Conservation (phyloP, 108 stramenopile genomes). For the Pseudonitzschia delicatissima region DNA sequence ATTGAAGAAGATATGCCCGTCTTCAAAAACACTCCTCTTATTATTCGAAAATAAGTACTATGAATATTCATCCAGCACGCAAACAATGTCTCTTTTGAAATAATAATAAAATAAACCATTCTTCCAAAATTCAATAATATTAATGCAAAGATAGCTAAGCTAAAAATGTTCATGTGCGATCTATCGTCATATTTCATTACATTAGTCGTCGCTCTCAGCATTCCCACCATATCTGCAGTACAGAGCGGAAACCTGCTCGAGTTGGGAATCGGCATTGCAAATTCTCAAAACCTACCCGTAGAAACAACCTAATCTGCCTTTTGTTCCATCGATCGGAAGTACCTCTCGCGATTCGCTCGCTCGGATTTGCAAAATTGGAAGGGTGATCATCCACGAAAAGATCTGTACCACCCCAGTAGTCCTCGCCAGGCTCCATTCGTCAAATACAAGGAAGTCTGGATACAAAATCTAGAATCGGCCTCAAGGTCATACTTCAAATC, state of each 20-base stretch:
- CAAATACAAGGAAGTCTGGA: slow-evolving; percentile 44
- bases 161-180: background rate
- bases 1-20: slow-evolving; percentile 46
- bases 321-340: slow-evolving; percentile 36
- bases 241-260: slow-evolving; percentile 41
- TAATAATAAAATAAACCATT: background rate
- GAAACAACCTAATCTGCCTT: slow-evolving; percentile 45
- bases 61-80: background rate
- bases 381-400: slow-evolving; percentile 44
- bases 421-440: slow-evolving; percentile 36
- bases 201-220: slow-evolving; percentile 8
- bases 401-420: slow-evolving; percentile 36
- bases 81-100: background rate
- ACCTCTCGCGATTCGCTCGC: slow-evolving; percentile 32
- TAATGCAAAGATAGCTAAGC: no score
- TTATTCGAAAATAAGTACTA: slow-evolving; percentile 4
- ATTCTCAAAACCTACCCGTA: slow-evolving; percentile 50
- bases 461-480: slow-evolving; percentile 44
- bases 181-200: background rate
- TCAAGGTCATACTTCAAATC: slow-evolving; percentile 41
- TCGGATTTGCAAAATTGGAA: slow-evolving; percentile 24
- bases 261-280: slow-evolving; percentile 43
- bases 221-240: slow-evolving; percentile 63
- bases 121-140: background rate
- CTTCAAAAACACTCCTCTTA: slow-evolving; percentile 54